Percentiles rank a stretch among this genome's conserved stretches.
Conservation (phyloP, 495 filamentous ascomycete species). For the Chaetomium fimeti region DNA sequence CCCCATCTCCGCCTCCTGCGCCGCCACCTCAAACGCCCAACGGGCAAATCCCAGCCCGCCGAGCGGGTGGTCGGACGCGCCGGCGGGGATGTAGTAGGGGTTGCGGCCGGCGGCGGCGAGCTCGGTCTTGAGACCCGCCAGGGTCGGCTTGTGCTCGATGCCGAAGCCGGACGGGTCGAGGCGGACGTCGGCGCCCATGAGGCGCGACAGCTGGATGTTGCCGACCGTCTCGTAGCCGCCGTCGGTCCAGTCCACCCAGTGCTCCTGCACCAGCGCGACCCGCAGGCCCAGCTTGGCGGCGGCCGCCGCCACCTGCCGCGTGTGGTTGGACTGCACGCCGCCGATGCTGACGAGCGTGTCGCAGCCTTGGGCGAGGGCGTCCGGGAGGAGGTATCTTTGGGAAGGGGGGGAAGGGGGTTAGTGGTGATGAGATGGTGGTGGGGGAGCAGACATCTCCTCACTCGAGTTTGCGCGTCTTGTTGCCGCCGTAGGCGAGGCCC, state of each 20-base stretch:
- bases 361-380: slow-evolving; percentile 53
- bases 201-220: slow-evolving; percentile 61
- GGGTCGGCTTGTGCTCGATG: slow-evolving; percentile 59
- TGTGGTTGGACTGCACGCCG: slow-evolving; percentile 67
- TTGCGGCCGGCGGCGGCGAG: slow-evolving; percentile 46
- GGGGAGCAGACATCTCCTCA: slow-evolving; percentile 32
- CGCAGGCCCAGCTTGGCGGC: slow-evolving; percentile 54
- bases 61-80: slow-evolving; percentile 63
- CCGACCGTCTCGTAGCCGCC: slow-evolving; percentile 55
- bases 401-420: not conserved
- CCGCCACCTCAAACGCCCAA: slow-evolving; percentile 60
- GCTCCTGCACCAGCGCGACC: slow-evolving; percentile 57
- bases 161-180: slow-evolving; percentile 54
- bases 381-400: slow-evolving; percentile 52
- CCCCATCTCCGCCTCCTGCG: slow-evolving; percentile 57
- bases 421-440: not conserved
- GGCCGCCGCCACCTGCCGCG: slow-evolving; percentile 59
- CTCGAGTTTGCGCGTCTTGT: slow-evolving; percentile 67
- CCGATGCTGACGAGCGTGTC: slow-evolving; percentile 62
- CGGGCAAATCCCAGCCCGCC: slow-evolving; percentile 64
- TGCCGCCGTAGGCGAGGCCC: slow-evolving; percentile 61
- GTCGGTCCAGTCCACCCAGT: slow-evolving; percentile 59
- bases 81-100: slow-evolving; percentile 65
- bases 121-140: slow-evolving; percentile 48
- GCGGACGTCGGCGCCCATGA: slow-evolving; percentile 60